phyloP scores from a whole-genome alignment of 208 protist genomes.

The Acanthamoeba royreba region DNA sequence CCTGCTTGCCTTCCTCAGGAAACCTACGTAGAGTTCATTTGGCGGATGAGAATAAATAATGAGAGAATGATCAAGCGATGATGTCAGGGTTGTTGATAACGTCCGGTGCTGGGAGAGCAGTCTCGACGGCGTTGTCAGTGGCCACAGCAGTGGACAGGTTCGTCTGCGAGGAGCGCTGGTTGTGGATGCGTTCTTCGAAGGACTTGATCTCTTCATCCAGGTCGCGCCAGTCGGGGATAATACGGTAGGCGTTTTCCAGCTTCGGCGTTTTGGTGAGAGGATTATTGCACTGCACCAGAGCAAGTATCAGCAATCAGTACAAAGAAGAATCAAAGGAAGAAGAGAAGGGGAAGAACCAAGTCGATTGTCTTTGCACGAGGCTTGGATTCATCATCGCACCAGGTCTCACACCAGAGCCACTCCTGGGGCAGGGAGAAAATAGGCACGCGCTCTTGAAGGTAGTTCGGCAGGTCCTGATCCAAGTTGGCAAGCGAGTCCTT shows the following conservation, averaged over 20 bases:
- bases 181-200: slow-evolving; percentile 47
- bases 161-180: too few relatives aligned
- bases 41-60: too few relatives aligned
- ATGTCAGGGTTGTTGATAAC: too few relatives aligned
- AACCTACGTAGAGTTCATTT: too few relatives aligned
- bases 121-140: too few relatives aligned
- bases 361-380: slow-evolving; percentile 95
- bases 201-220: slow-evolving; percentile 82
- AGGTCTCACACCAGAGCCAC: slow-evolving; percentile 99
- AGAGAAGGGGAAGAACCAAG: too few relatives aligned
- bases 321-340: too few relatives aligned
- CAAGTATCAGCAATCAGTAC: background rate
- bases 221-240: slow-evolving; percentile 89
- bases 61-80: too few relatives aligned
- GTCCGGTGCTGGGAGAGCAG: too few relatives aligned
- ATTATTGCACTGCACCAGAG: slow-evolving; percentile 89
- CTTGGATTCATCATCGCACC: slow-evolving; percentile 93
- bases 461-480: slow-evolving; percentile 96
- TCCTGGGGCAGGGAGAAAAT: slow-evolving; percentile 96
- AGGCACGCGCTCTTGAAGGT: slow-evolving; percentile 88
- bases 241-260: slow-evolving; percentile 85
- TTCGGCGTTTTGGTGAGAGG: slow-evolving; percentile 94
- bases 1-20: too few relatives aligned
- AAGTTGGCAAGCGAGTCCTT: slow-evolving; percentile 87
- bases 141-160: too few relatives aligned